Evolutionary conservation across 768 basidiomycete genomes (phyloP).

Genomic region (Boletus speciosus): DNA sequence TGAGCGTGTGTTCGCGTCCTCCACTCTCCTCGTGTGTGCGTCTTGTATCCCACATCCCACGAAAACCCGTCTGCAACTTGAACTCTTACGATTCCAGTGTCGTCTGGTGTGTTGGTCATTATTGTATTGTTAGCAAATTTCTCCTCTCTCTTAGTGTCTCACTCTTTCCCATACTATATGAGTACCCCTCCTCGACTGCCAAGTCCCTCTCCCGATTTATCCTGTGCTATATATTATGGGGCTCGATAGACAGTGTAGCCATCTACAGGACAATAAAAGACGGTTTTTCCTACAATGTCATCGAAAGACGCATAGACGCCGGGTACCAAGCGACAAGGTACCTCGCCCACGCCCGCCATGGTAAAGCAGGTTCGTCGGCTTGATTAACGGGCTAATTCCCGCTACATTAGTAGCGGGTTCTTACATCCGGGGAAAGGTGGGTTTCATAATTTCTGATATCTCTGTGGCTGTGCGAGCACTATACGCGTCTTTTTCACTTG

Average conservation of each 20-base stretch:
- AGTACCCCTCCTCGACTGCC: too few species aligned
- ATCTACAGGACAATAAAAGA: not conserved
- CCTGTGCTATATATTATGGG: slow-evolving; percentile 17
- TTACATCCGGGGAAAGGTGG: too few species aligned
- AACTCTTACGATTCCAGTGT: not conserved
- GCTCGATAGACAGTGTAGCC: slow-evolving; percentile 29
- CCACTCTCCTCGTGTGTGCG: too few species aligned
- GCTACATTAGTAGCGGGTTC: too few species aligned
- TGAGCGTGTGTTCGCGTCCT: not conserved
- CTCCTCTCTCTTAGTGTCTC: not conserved
- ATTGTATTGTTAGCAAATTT: slow-evolving; percentile 29
- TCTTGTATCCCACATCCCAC: too few species aligned
- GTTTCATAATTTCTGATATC: too few species aligned
- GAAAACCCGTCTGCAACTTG: not conserved
- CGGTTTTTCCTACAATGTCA: too few species aligned
- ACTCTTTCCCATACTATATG: not conserved
- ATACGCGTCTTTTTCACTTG: not conserved
- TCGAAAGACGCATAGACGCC: slow-evolving; percentile 6
- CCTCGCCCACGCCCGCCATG: slow-evolving; percentile 26
- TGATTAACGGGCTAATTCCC: too few species aligned
- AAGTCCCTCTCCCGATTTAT: not conserved
- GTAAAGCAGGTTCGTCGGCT: too few species aligned
- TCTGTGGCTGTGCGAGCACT: slow-evolving; percentile 8
- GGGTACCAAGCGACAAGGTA: slow-evolving; percentile 24
- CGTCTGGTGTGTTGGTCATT: slow-evolving; percentile 2